Conservation (phyloP, 805 yeast genomes). For the Sugiyamaella americana region DNA sequence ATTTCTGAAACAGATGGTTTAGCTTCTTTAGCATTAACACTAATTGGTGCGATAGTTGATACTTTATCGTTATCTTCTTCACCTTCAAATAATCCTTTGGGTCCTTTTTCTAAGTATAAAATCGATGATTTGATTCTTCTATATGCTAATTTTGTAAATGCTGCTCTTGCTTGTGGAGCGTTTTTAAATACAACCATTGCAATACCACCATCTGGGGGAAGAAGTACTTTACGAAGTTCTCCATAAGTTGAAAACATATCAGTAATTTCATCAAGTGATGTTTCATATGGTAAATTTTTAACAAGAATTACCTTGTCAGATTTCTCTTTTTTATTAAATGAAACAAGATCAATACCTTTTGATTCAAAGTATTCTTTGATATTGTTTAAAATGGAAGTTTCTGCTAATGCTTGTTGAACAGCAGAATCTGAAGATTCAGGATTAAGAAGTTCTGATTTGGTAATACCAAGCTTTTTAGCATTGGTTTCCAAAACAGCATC, state of each 20-base stretch:
- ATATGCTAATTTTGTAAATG: slow-evolving; percentile 81
- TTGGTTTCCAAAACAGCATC: slow-evolving; percentile 92
- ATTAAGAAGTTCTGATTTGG: slow-evolving; percentile 78
- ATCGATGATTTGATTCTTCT: slow-evolving; percentile 84
- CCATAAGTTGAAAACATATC: slow-evolving; percentile 80
- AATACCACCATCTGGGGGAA: slow-evolving; percentile 96
- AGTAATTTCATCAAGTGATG: slow-evolving; percentile 70
- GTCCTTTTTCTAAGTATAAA: slow-evolving; percentile 90
- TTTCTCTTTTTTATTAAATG: slow-evolving; percentile 59
- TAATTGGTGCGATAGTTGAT: slow-evolving; percentile 1
- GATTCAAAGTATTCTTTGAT: slow-evolving; percentile 81
- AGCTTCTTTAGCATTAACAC: slow-evolving; percentile 23
- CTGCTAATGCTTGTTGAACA: slow-evolving; percentile 95
- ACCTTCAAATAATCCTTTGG: slow-evolving; percentile 60
- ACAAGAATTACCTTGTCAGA: slow-evolving; percentile 78
- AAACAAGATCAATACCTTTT: slow-evolving; percentile 76
- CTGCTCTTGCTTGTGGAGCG: slow-evolving; percentile 77
- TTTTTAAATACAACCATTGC: slow-evolving; percentile 89
- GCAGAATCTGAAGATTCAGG: slow-evolving; percentile 84
- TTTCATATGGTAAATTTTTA: slow-evolving; percentile 87
- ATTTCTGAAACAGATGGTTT: slow-evolving; percentile 42
- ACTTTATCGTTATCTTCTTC: slow-evolving; percentile 34
- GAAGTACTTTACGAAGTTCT: slow-evolving; percentile 65
- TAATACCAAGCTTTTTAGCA: slow-evolving; percentile 74
- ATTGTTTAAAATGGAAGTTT: slow-evolving; percentile 89